These are phyloP conservation scores for Venturia asperata DNA, from an alignment of 2,329 filamentous ascomycete species.

Conservation along the genomic window DNA sequence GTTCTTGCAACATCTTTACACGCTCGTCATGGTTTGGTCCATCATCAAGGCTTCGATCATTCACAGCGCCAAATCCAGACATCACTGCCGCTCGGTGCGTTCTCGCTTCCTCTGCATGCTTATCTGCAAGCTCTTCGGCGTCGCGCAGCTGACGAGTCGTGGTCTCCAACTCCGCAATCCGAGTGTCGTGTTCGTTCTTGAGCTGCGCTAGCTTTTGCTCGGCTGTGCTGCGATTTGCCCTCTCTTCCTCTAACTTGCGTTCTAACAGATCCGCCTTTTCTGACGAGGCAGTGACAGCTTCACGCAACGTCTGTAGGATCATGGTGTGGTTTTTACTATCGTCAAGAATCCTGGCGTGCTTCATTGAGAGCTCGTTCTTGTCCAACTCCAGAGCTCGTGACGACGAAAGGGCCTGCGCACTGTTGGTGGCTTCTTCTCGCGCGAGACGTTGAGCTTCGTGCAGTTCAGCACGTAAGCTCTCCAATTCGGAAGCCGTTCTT, in stretches of 20 bases:
- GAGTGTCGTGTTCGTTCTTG: conserved; percentile 74
- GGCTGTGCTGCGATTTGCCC: conserved; percentile 62
- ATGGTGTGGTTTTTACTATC: conserved; percentile 62
- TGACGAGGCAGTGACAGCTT: conserved; percentile 70
- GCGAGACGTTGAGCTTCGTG: conserved; percentile 71
- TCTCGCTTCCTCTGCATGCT: conserved; percentile 77
- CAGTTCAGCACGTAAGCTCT: conserved; percentile 76
- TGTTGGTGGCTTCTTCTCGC: conserved; percentile 71
- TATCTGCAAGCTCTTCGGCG: conserved; percentile 80
- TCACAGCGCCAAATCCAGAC: conserved; percentile 70
- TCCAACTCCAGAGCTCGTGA: conserved; percentile 75
- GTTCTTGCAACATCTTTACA: conserved; percentile 65
- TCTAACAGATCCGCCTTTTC: conserved; percentile 72
- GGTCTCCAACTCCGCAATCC: conserved; percentile 67
- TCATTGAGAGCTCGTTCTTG: conserved; percentile 66
- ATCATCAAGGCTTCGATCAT: conserved; percentile 46
- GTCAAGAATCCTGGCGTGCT: conserved; percentile 60
- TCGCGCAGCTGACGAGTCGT: conserved; percentile 69
- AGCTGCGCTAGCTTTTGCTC: conserved; percentile 72
- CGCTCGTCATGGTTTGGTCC: conserved; percentile 56
- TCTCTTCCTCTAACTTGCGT: conserved; percentile 75
- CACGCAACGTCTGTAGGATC: conserved; percentile 67
- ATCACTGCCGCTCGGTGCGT: conserved; percentile 79
- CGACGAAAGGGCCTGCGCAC: conserved; percentile 67
- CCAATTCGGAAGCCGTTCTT: conserved; percentile 74